Conservation (phyloP, 2,329 filamentous ascomycete species). For the Aureobasidium namibiae region DNA sequence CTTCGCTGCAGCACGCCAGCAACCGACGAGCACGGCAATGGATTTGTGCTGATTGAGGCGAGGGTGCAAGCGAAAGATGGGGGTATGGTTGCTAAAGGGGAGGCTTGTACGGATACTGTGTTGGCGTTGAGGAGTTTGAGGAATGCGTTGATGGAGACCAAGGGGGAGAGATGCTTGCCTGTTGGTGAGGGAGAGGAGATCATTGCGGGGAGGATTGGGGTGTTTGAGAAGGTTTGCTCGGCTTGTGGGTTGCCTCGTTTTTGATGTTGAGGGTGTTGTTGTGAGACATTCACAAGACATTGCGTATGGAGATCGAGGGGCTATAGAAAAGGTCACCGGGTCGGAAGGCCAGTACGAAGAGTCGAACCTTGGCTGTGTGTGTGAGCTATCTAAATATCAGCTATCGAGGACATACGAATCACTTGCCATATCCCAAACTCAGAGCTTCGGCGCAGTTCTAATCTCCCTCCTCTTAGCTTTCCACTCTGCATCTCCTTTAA, state of each 20-base stretch:
- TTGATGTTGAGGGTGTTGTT: background rate
- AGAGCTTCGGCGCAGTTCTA: background rate
- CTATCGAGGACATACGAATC: background rate
- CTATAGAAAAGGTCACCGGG: too few species aligned
- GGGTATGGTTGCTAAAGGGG: background rate
- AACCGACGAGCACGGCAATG: background rate
- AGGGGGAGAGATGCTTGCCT: background rate
- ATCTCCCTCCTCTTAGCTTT: conserved; percentile 8
- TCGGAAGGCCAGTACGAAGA: background rate
- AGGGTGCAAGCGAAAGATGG: background rate
- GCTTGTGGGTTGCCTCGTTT: background rate
- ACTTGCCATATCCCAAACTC: background rate
- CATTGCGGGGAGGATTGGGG: background rate
- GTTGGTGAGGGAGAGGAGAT: background rate
- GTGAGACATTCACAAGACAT: too few species aligned
- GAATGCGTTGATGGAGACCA: background rate
- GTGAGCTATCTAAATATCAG: background rate
- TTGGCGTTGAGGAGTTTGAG: background rate
- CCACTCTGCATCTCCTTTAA: background rate
- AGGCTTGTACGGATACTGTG: background rate
- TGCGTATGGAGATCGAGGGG: too few species aligned
- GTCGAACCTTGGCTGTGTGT: background rate
- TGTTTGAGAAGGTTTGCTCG: background rate
- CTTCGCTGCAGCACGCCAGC: background rate
- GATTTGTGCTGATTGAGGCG: background rate